Evolutionary conservation across 345 rosid species (phyloP), one percentile per base, ranked within the genome.

Genomic region (Eucalyptus tenuipes): DNA sequence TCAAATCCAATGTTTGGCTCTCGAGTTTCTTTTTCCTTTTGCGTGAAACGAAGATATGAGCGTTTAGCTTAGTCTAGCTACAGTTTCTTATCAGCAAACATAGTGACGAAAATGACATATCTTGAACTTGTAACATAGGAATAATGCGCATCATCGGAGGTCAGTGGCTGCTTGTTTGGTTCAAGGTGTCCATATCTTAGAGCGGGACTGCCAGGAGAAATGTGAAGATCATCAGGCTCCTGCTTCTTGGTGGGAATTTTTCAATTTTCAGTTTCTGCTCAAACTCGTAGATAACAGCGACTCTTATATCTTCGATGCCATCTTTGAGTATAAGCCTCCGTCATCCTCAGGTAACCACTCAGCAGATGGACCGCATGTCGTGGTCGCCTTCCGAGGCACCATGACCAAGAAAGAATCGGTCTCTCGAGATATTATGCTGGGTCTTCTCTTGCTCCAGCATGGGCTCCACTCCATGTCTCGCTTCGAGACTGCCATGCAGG

Each of bases 231-330:
- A 92, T 13, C 90, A 92, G 86, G 97, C 97, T 86, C 89, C 95
- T 18, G 98, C 97, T 89, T 92, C 96, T 49, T 98, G 99, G 99
- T 97, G 98, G 93, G 95, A 94, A 91, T 95, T 94, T 91, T 96
- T 96, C 86, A 92, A 94, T 87, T 98, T 97, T 86, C 90, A 82
- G 66, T 90, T 95, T 89, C 89, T 93, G 85, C 94, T 91, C 48
- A 90, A 91, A 81, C 97, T 97, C 37, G 93, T 94, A 4, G 99
- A 98, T 49, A 94, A 96, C 66, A 94, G 86, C 31, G 99, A 96
- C 89, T 93, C 90, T 88, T 96, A 96, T 88, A 93, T 95, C 17
- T 96, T 98, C 47, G 99, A 98, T 86, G 97, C 97, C 79, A 91
- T 98, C 61, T 98, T 93, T 25, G 97, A 97, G 91, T 94, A 92